Base-by-base conservation (phyloP, 768 basidiomycete genomes). In the Lactarius deliciosus region DNA sequence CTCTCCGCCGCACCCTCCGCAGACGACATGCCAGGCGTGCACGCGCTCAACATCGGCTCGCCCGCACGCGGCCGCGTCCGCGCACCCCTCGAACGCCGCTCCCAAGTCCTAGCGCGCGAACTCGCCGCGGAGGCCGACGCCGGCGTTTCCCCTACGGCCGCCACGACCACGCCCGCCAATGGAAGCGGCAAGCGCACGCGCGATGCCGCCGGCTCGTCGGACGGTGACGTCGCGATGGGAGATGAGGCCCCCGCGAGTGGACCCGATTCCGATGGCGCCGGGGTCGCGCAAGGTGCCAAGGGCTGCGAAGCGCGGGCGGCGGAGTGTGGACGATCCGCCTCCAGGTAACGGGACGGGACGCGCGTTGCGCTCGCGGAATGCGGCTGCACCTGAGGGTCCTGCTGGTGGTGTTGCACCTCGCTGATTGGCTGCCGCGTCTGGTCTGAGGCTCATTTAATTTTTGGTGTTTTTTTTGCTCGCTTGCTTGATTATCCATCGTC, bases 41-140 rank as follows among this genome's bases (percentile, higher is more conserved):
- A 62, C 11, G 38, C 36, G 56, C 65, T 66, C 1, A 43, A 58
- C 13, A 67, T 68, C 38, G 22, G 30, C 11, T 43, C 65, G 11
- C 41, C 66, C 20, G 25, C 43, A 4, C 36, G 9, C 10, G 16
- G 25, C 41, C 56, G 41, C 15, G 3, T 34, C 13, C 64, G 53
- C n/a, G 41, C 43, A 5, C 67, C 68, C 15, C 64, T 66, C 60
- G 68, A 68, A 30, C 64, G 70, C 7, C 70, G 68, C 7, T 69
- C 68, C 13, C 59, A 63, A 25, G 68, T 70, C 7, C 64, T 70
- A 7, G 70, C 68, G 13, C 68, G 64, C 36, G 68, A 69, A 45
- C 53, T 56, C 18, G 68, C 47, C 18, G 62, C 57, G 22, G 66
- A 67, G 38, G 57, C 38, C 20, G 64, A 60, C 25, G 43, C 11